Base-by-base conservation (phyloP, 495 filamentous ascomycete genomes). In the Haplographium delicatum region DNA sequence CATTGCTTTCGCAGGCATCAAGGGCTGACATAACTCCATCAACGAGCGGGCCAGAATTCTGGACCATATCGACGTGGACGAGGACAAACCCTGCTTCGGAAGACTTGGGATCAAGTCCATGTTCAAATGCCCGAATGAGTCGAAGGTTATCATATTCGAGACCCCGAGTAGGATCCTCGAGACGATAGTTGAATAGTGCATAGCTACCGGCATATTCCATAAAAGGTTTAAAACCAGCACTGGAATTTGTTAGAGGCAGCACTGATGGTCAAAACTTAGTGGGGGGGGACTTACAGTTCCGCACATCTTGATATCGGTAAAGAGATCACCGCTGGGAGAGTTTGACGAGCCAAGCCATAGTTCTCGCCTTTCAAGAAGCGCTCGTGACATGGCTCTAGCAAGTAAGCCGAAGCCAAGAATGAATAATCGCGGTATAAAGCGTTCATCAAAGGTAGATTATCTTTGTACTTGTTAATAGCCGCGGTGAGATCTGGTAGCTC, bases 131-230 rank as follows among this genome's bases (percentile, higher is more conserved):
- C 18, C 90, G 87, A 55, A 95, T 84, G 3, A 94, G 78, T 33
- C 86, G 84, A 9, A 95, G 72, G 66, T 96, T 95, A 41, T 76
- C 69, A 61, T 90, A 89, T 9, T 81, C 73, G 13, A 89, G 71
- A 22, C 86, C 86, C 19, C 68, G 71, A 13, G 73, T 60, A 13
- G 83, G 83, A 47, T 90, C 75, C 22, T 74, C 68, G 11, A 93
- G 73, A 19, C 76, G 77, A 65, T 93, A 95, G 72, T 96, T 96
- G 78, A 84, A 95, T 39, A 95, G 80, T 37, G 88, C 86, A 67
- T 95, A 95, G 2, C 86, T 86, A 19, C 88, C 90, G 10, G 90
- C 90, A 66, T 95, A 95, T 58, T 91, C 89, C 88, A 96, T 91
- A 74, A 94, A 96, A 5, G 90, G 88, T 62, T 85, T 85, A 68